Conservation (phyloP, 306 rosid genomes). For the Sesbania bispinosa region DNA sequence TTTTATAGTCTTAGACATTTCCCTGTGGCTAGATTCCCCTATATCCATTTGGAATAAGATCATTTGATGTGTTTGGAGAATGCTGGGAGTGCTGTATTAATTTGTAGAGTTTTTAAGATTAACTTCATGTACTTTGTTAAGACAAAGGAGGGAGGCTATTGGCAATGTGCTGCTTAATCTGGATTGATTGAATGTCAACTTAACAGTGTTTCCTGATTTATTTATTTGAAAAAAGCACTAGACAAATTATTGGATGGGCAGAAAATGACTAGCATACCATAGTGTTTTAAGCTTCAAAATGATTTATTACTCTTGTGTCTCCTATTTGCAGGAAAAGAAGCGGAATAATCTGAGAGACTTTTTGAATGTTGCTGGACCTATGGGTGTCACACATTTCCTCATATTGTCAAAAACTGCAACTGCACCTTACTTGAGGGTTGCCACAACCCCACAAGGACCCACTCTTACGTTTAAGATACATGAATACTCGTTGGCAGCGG, state of each 20-base stretch:
- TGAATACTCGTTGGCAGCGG: conserved; percentile 79
- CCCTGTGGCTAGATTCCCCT: neutral
- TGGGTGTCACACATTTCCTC: conserved; percentile 96
- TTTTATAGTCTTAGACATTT: neutral
- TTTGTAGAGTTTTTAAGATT: too few relatives aligned
- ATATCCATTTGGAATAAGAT: neutral
- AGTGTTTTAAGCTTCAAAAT: neutral
- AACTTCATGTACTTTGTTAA: neutral
- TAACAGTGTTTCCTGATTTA: neutral
- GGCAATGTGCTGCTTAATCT: neutral
- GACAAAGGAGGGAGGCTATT: neutral
- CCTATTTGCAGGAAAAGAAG: conserved; percentile 75
- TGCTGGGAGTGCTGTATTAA: neutral
- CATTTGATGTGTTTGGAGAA: neutral
- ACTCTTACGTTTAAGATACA: conserved; percentile 82
- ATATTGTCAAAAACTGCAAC: conserved; percentile 79
- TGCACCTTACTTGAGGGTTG: conserved; percentile 80
- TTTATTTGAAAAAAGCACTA: neutral
- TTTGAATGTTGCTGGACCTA: conserved; percentile 92
- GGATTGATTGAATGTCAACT: neutral
- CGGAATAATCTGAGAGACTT: conserved; percentile 81
- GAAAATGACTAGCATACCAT: neutral
- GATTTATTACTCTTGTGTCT: too few relatives aligned
- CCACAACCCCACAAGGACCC: conserved; percentile 93
- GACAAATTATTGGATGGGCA: neutral